Conservation (phyloP, 768 basidiomycete species). For the Mycena vitilis region DNA sequence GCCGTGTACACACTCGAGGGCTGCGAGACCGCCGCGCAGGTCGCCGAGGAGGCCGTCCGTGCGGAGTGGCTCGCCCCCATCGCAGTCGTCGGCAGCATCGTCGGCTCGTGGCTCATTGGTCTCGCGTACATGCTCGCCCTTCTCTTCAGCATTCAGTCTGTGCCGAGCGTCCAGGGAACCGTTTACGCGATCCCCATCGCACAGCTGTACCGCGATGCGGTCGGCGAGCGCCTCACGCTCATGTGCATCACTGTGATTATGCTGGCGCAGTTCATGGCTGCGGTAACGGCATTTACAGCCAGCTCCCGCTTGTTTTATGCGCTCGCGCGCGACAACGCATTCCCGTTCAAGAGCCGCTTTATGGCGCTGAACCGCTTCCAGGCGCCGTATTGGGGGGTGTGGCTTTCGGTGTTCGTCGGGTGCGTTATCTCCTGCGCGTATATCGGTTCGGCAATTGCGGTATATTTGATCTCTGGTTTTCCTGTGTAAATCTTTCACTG, state of each 20-base stretch:
- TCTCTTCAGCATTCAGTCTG: conserved; percentile 67
- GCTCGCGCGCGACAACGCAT: conserved; percentile 64
- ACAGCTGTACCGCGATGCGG: conserved; percentile 67
- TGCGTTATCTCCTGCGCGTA: conserved; percentile 69
- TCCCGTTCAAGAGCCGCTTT: conserved; percentile 59
- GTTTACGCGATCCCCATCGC: conserved; percentile 69
- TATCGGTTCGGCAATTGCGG: conserved; percentile 66
- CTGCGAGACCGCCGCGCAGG: conserved; percentile 73
- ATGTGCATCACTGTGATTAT: conserved; percentile 63
- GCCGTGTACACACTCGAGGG: conserved; percentile 72
- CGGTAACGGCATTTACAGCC: conserved; percentile 69
- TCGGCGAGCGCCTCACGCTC: conserved; percentile 57
- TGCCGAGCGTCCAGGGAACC: conserved; percentile 60
- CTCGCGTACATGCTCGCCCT: conserved; percentile 69
- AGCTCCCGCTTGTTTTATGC: conserved; percentile 69
- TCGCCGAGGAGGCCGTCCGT: conserved; percentile 68
- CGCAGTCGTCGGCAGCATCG: conserved; percentile 66
- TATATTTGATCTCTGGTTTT: too few species aligned
- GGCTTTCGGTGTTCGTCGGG: conserved; percentile 63
- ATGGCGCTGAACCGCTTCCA: conserved; percentile 65
- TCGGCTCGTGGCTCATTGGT: conserved; percentile 68
- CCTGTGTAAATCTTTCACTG: too few species aligned
- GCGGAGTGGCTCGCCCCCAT: conserved; percentile 69
- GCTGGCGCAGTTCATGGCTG: conserved; percentile 65
- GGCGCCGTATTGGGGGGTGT: conserved; percentile 66